Percentiles rank a stretch among this genome's conserved stretches.
phyloP scores from a whole-genome alignment of 768 basidiomycete species.

The Hysterangium stoloniferum region DNA sequence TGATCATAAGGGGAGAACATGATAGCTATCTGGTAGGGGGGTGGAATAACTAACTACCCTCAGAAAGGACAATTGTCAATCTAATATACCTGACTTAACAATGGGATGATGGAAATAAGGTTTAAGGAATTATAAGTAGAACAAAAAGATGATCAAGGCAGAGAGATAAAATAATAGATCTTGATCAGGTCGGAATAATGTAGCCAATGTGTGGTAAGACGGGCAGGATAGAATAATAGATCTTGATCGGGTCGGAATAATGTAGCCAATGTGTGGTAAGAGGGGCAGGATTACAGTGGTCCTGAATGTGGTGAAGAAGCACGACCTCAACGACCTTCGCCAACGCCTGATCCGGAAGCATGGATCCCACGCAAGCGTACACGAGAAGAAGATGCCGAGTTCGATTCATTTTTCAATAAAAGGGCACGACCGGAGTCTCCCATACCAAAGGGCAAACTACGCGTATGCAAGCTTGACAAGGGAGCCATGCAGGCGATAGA shows the following conservation, averaged over 20 bases:
- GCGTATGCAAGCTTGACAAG: conserved; percentile 1
- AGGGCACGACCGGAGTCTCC: not conserved
- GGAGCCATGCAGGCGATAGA: conserved; percentile 2
- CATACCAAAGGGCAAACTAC: not conserved
- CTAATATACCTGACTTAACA: too few relatives aligned
- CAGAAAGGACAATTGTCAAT: too few relatives aligned
- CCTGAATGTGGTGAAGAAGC: not conserved
- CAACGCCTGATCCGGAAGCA: not conserved
- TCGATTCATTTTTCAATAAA: not conserved
- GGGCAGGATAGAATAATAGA: too few relatives aligned
- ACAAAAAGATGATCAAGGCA: too few relatives aligned
- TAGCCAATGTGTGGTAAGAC: too few relatives aligned
- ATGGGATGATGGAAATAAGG: too few relatives aligned
- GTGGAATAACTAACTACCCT: not conserved
- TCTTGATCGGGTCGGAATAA: too few relatives aligned
- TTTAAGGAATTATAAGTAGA: too few relatives aligned
- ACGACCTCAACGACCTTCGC: not conserved
- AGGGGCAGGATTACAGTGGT: too few relatives aligned
- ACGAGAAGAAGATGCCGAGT: not conserved
- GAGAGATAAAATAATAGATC: too few relatives aligned
- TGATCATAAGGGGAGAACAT: not conserved
- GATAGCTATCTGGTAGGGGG: not conserved
- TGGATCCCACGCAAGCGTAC: conserved; percentile 5
- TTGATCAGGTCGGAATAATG: too few relatives aligned
- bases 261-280: too few relatives aligned